A percentile compares a stretch with the other conserved stretches of the same genome.
Evolutionary conservation across 805 yeast species (phyloP).

Genomic region (Yarrowia sp.): DNA sequence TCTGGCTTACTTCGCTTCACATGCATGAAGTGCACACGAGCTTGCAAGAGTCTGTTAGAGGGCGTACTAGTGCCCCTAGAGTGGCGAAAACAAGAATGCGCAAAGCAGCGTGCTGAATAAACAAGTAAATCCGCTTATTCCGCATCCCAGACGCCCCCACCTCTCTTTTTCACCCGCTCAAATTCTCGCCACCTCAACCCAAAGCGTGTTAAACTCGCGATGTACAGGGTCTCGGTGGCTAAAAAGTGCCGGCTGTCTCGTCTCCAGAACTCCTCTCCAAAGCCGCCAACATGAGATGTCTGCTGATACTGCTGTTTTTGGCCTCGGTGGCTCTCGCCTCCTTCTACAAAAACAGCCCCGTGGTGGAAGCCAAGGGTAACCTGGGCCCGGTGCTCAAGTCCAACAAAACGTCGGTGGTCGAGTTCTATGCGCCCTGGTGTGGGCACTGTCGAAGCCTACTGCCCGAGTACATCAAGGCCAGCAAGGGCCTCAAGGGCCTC

Average conservation of each 20-base stretch:
- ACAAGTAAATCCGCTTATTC: no score
- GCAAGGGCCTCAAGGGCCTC: conserved; percentile 50
- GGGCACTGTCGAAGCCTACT: conserved; percentile 79
- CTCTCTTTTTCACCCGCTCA: background rate
- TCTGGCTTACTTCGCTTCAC: background rate
- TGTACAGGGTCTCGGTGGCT: conserved; percentile 14
- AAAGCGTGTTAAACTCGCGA: conserved; percentile 5
- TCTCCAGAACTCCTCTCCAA: background rate
- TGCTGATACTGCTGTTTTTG: conserved; percentile 14
- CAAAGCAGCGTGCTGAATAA: no score
- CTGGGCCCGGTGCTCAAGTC: conserved; percentile 24
- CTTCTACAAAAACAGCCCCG: conserved; percentile 25
- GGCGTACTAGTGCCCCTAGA: background rate
- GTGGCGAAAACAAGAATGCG: no score
- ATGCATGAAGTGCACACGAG: conserved; percentile 5
- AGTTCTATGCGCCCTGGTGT: conserved; percentile 98
- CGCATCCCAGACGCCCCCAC: no score
- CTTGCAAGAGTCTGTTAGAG: background rate
- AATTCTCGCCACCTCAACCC: background rate
- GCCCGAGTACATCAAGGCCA: conserved; percentile 63
- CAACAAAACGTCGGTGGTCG: conserved; percentile 47
- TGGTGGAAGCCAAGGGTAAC: conserved; percentile 23
- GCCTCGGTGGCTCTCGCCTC: conserved; percentile 25
- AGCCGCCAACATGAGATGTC: conserved; percentile 22
- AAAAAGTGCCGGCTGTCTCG: background rate